Base-by-base conservation (phyloP, 148 eudicot genomes). In the Heliosperma pusillum region DNA sequence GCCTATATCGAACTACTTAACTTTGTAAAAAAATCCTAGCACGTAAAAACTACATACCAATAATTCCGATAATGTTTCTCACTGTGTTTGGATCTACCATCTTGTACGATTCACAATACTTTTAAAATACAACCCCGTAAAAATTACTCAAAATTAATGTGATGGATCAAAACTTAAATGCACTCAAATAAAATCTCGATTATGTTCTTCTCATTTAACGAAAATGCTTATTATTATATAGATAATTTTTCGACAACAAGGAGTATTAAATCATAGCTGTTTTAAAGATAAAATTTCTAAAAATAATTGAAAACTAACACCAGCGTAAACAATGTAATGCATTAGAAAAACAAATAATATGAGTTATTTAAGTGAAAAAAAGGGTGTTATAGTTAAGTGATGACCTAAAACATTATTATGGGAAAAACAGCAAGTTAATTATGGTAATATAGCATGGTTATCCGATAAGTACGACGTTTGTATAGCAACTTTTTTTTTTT, bases 51-150 rank as follows among this genome's bases (percentile, higher is more conserved):
- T n/a, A n/a, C 40, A 24, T 80, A 81, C 83, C 83, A 15, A 81
- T 77, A 67, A 81, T 52, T 24, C 84, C 86, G 40, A 81, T 59
- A 6, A 78, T 2, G 29, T 57, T 61, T 57, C 84, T 61, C 2
- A 36, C 8, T 19, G 67, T 12, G 4, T 78, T 50, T 13, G 84
- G 73, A 47, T 44, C 62, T 70, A 78, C 80, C 83, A 81, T 81
- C 10, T 71, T 80, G 69, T 44, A 7, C 10, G 26, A 65, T 2
- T 20, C 42, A 11, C 1, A 26, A 36, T 25, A 8, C 16, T 50
- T 50, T 10, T 4, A 50, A 50, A 16, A 12, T 50, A 50, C 16
- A 50, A 50, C 55, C 15, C 55, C 19, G 17, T 16, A 50, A 50
- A 50, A 50, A 50, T 50, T 13, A 50, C 55, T 16, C 55, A 11